Evolutionary conservation across 2,329 filamentous ascomycete species (phyloP).

Genomic region (Alternaria dauci): DNA sequence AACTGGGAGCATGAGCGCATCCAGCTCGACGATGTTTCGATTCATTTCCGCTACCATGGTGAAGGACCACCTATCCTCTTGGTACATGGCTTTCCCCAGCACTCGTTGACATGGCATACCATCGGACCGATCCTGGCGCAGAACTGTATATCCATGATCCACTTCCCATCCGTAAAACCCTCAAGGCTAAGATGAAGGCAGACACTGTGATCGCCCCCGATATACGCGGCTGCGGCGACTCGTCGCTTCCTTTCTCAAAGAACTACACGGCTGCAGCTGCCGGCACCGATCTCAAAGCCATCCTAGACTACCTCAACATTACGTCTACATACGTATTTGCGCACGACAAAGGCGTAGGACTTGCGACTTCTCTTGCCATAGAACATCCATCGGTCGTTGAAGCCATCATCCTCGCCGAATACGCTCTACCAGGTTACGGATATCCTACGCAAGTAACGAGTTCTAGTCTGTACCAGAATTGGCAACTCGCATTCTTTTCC

Average conservation of each 20-base stretch:
- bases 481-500: constrained; percentile 55
- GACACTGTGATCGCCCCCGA: constrained; percentile 15
- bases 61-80: not conserved
- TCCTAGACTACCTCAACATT: constrained; percentile 40
- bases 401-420: not conserved
- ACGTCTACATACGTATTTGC: constrained; percentile 52
- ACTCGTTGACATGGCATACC: not conserved
- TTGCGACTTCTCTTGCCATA: constrained; percentile 42
- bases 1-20: not conserved
- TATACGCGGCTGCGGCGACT: constrained; percentile 27
- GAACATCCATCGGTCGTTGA: not conserved
- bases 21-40: not conserved
- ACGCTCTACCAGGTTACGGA: not conserved
- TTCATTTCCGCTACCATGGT: not conserved
- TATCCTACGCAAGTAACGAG: constrained; percentile 29
- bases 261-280: constrained; percentile 54
- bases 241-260: constrained; percentile 49
- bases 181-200: not conserved
- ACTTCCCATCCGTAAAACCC: not conserved
- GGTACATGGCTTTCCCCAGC: not conserved
- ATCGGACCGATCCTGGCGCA: not conserved
- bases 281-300: constrained; percentile 31
- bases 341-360: constrained; percentile 58
- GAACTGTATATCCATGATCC: not conserved
- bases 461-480: constrained; percentile 52